Evolutionary conservation across 2,329 filamentous ascomycete species (phyloP), one percentile per base, ranked within the genome.

Genomic region (Fusarium keratoplasticum): DNA sequence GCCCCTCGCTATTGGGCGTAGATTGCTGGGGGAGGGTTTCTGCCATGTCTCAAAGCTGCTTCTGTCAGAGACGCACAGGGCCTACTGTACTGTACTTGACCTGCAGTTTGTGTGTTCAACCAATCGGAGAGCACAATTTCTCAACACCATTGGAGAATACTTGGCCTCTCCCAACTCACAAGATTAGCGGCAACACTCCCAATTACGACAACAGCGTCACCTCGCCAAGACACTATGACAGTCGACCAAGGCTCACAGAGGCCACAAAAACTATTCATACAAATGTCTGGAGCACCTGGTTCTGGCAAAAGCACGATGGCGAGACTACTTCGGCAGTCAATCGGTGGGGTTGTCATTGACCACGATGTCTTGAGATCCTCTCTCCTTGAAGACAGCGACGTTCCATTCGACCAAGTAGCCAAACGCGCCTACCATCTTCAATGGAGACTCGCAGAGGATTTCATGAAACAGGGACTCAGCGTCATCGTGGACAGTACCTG

Each of bases 211-310:
- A 11, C 16, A 52, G 25, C 10, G n/a, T 14, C 47, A 29, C 6
- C 25, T 4, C 16, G 11, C 18, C 25, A n/a, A 52, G 6, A 5
- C 18, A 52, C 47, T 3, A 52, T 52, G 25, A 8, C 10, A 6
- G 25, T n/a, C 9, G 10, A 8, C 2, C 27, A 29, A 13, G 25
- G 11, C 10, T 29, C 18, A 4, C 47, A 52, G 0, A 29, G 18
- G 3, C 7, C 25, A 2, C 54, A 18, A 11, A 67, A 33, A 31
- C 13, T 62, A 6, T 29, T 58, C 22, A 57, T 69, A 11, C 82
- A 83, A 52, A 83, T 84, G 81, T 83, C 83, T 3, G 82, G 83
- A 6, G 81, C 82, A 7, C 82, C 83, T 3, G 83, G 83, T 10
- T 81, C 82, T 10, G 82, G 83, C 1, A 84, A 85, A 66, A 84